These are phyloP conservation scores for Penicillium sp. DNA, from an alignment of 2,329 filamentous ascomycete genomes.

Conservation along the genomic window DNA sequence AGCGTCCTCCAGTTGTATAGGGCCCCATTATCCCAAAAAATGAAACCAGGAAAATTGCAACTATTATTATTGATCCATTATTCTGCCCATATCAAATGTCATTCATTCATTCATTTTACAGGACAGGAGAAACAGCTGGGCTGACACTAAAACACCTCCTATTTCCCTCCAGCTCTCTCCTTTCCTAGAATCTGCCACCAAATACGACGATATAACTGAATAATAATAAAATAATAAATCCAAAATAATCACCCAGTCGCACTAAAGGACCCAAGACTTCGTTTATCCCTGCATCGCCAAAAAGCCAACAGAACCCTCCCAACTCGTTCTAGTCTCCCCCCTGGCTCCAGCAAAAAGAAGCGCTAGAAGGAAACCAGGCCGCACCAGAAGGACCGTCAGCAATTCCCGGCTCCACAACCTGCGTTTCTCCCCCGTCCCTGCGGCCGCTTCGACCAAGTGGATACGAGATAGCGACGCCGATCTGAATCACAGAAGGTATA, in stretches of 20 bases:
- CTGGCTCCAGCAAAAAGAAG: conserved; percentile 33
- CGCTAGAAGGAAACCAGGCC: conserved; percentile 40
- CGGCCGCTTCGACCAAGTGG: conserved; percentile 34
- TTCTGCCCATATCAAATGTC: neutral
- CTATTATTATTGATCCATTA: neutral
- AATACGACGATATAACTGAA: neutral
- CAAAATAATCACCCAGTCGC: neutral
- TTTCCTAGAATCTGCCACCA: neutral
- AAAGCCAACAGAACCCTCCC: conserved; percentile 10
- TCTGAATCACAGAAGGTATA: conserved; percentile 33
- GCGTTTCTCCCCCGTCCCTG: conserved; percentile 38
- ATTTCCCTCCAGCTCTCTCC: neutral
- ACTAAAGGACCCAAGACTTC: neutral
- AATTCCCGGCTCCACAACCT: conserved; percentile 41
- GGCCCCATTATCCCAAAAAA: neutral
- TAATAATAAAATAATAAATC: neutral
- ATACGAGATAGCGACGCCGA: conserved; percentile 37
- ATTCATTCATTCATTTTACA: neutral
- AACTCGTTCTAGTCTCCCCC: conserved; percentile 22
- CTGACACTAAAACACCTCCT: neutral
- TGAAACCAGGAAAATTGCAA: neutral
- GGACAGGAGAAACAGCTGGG: neutral
- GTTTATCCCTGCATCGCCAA: conserved; percentile 11
- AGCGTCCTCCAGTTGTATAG: neutral
- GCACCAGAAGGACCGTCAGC: conserved; percentile 43